phyloP scores from a whole-genome alignment of 1,284 basidiomycete species.

The Irpex lacteus region DNA sequence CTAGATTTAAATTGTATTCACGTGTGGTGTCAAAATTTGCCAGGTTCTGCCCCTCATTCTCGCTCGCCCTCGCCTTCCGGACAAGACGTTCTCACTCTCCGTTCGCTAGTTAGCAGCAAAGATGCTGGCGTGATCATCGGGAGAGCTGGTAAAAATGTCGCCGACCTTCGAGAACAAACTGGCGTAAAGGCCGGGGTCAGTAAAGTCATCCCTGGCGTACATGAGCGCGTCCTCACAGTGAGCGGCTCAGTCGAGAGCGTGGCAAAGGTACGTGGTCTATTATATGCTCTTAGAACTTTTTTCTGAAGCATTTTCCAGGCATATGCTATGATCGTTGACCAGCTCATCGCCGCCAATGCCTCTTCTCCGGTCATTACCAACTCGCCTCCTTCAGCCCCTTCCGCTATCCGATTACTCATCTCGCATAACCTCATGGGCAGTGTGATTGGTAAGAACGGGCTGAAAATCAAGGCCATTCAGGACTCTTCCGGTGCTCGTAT shows the following conservation, averaged over 20 bases:
- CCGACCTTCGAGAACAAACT: slow-evolving; percentile 91
- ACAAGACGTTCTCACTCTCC: slow-evolving; percentile 78
- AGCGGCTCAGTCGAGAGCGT: slow-evolving; percentile 89
- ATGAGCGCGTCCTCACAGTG: slow-evolving; percentile 95
- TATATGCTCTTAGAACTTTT: slow-evolving; percentile 6
- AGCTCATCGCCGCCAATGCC: slow-evolving; percentile 80
- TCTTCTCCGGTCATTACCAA: slow-evolving; percentile 56
- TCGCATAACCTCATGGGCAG: slow-evolving; percentile 99
- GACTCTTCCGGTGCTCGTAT: slow-evolving; percentile 95
- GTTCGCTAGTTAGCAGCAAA: slow-evolving; percentile 93
- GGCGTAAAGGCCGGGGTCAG: slow-evolving; percentile 98
- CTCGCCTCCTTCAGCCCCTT: slow-evolving; percentile 64
- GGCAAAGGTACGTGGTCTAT: slow-evolving; percentile 65
- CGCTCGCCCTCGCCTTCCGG: slow-evolving; percentile 63
- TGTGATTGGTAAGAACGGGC: slow-evolving; percentile 94
- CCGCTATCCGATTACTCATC: slow-evolving; percentile 93
- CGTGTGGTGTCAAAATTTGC: slow-evolving; percentile 10
- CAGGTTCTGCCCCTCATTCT: slow-evolving; percentile 50
- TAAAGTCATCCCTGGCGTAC: slow-evolving; percentile 96
- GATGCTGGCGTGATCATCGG: slow-evolving; percentile 98
- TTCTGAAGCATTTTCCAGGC: slow-evolving; percentile 52
- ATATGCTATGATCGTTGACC: slow-evolving; percentile 91
- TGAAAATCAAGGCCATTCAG: slow-evolving; percentile 99
- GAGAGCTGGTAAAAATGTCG: slow-evolving; percentile 95
- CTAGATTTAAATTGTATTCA: slow-evolving; percentile 6